A percentile compares a stretch with the other conserved stretches of the same genome.
phyloP scores from a whole-genome alignment of 768 basidiomycete species.

The Mycena epipterygia region DNA sequence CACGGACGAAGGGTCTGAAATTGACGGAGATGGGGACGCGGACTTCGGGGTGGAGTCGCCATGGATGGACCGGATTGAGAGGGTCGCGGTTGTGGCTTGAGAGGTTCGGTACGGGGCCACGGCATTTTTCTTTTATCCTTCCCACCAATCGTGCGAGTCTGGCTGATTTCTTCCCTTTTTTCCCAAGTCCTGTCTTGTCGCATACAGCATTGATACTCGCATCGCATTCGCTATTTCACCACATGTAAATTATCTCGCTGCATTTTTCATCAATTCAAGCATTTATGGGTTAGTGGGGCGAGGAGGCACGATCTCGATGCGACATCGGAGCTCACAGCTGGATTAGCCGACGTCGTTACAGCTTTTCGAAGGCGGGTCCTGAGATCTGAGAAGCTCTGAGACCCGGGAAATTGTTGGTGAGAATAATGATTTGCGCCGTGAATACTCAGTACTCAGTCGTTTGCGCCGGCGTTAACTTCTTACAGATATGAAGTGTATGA shows the following conservation, averaged over 20 bases:
- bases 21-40: constrained; percentile 15
- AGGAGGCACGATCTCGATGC: not conserved
- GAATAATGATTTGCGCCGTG: not conserved
- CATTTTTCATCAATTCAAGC: constrained; percentile 12
- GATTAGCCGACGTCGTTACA: constrained; percentile 2
- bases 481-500: too few species aligned
- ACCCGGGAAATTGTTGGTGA: not conserved
- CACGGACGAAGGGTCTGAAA: constrained; percentile 36
- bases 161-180: constrained; percentile 1
- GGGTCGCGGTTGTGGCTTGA: constrained; percentile 14
- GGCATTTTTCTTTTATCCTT: not conserved
- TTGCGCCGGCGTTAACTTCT: too few species aligned
- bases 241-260: constrained; percentile 31
- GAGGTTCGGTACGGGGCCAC: not conserved
- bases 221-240: constrained; percentile 19
- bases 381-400: too few species aligned
- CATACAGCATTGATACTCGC: constrained; percentile 15
- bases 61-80: constrained; percentile 17
- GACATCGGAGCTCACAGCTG: not conserved
- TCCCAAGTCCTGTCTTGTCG: not conserved
- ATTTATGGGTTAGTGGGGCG: not conserved
- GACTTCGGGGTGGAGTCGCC: constrained; percentile 13
- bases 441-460: too few species aligned
- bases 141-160: not conserved
- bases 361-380: not conserved